A percentile compares a stretch with the other conserved stretches of the same genome.
Conservation (phyloP, 208 protist genomes). For the Naegleria gruberi region DNA sequence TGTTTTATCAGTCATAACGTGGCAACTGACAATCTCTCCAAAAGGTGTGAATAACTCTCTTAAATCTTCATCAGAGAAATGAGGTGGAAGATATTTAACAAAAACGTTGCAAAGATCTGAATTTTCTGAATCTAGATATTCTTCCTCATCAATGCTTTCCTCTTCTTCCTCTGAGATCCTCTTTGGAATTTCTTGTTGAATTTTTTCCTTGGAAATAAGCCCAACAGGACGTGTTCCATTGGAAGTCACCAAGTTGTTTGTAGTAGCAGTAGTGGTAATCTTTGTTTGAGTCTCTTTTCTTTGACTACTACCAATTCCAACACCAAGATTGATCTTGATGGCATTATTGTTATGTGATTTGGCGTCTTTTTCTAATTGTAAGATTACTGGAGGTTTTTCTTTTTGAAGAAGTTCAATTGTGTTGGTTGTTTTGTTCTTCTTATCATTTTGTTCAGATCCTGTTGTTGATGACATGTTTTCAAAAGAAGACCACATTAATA, state of each 20-base stretch:
- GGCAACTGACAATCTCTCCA: constrained; percentile 19
- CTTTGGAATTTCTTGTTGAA: neutral
- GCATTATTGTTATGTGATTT: neutral
- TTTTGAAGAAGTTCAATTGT: neutral
- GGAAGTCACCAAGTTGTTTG: too few relatives aligned
- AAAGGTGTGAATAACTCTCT: neutral
- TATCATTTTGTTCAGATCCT: too few relatives aligned
- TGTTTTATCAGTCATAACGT: constrained; percentile 27
- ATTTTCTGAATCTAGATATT: neutral
- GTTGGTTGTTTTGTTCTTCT: neutral
- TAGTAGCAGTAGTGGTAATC: neutral
- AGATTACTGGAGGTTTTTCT: neutral
- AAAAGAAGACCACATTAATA: too few relatives aligned
- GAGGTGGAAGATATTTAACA: constrained; percentile 14
- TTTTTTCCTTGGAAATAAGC: neutral
- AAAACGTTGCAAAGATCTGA: constrained; percentile 20
- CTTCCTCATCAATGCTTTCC: neutral
- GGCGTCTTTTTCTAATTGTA: neutral
- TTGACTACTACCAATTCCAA: neutral
- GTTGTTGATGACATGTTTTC: too few relatives aligned
- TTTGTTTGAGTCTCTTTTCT: neutral
- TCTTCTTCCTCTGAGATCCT: neutral
- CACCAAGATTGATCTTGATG: neutral
- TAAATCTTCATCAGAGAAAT: constrained; percentile 12
- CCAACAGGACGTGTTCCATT: neutral